Base-by-base conservation (phyloP, 306 rosid genomes). In the Lagenaria siceraria region DNA sequence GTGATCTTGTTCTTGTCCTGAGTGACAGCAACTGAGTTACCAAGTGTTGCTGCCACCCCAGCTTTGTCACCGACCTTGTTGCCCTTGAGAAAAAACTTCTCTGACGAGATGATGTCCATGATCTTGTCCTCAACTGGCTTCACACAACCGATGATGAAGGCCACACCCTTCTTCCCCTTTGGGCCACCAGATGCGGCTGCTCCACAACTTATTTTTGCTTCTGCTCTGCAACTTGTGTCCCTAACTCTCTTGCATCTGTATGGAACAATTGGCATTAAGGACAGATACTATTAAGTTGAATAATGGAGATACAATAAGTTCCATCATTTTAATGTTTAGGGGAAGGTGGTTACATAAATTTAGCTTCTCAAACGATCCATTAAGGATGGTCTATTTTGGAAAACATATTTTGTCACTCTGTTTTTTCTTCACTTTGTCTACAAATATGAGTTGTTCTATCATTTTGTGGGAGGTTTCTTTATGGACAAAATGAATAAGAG, bases 61-160 rank as follows among this genome's bases (percentile, higher is more conserved):
- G 99, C 97, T 77, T 95, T 95, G 25, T 97, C 96, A 35, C 97
- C 96, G 6, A 95, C 97, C 85, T 95, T 92, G 78, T 90, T 92
- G 80, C 99, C 85, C 86, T 90, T 97, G 75, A 89, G 97, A 48
- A 95, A 96, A 72, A 95, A 90, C 87, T 92, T 92, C 85, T 95
- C 96, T 0, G 92, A 87, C 1, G 97, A 92, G 3, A 97, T 97
- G 86, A 95, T 86, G 77, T 90, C 97, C 97, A 92, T 95, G 83
- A 95, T 95, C 89, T 92, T 92, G 73, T 95, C 97, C 70, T 95
- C 97, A 40, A 95, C 97, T 6, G 97, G 99, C 87, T 92, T 92
- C 12, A 86, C 84, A 77, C 97, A 95, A 70, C 92, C 99, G 46
- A 95, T 87, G 78, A 91, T 90, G 80, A 95, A 92, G 0, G 85